Evolutionary conservation across 257 asterid species (phyloP).

Genomic region (Petunia axillaris): DNA sequence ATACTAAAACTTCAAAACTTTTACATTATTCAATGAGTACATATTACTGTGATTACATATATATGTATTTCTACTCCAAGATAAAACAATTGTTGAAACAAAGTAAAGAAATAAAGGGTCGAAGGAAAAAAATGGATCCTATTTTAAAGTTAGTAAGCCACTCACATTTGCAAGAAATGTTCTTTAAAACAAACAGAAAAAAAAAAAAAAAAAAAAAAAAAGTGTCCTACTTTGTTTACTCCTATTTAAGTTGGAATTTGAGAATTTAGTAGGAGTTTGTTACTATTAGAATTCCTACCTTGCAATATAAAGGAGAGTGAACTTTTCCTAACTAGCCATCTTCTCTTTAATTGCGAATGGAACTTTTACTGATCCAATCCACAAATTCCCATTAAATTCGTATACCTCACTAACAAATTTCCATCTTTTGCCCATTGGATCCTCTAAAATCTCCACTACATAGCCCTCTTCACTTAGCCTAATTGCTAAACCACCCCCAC

Average conservation of each 20-base stretch:
- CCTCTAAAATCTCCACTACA: slow-evolving; percentile 49
- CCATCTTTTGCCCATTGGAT: slow-evolving; percentile 45
- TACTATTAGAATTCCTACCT: not conserved
- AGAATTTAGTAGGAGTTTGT: not conserved
- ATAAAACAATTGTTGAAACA: no score
- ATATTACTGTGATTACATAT: no score
- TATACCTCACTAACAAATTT: slow-evolving; percentile 66
- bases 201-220: no score
- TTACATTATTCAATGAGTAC: not conserved
- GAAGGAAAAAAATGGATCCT: no score
- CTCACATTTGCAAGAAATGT: no score
- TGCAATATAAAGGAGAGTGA: not conserved
- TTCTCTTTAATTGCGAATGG: slow-evolving; percentile 46
- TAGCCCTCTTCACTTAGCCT: slow-evolving; percentile 54
- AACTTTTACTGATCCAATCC: slow-evolving; percentile 71
- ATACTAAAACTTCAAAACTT: no score
- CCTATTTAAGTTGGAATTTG: no score
- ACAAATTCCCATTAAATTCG: slow-evolving; percentile 54
- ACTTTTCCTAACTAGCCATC: not conserved
- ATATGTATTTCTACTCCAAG: not conserved
- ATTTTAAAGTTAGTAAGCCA: no score
- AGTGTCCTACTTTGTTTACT: no score
- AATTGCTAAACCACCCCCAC: slow-evolving; percentile 55
- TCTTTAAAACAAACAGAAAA: no score
- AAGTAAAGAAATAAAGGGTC: not conserved